Evolutionary conservation across 495 filamentous ascomycete species (phyloP).

Genomic region (Apiosordaria backusii): DNA sequence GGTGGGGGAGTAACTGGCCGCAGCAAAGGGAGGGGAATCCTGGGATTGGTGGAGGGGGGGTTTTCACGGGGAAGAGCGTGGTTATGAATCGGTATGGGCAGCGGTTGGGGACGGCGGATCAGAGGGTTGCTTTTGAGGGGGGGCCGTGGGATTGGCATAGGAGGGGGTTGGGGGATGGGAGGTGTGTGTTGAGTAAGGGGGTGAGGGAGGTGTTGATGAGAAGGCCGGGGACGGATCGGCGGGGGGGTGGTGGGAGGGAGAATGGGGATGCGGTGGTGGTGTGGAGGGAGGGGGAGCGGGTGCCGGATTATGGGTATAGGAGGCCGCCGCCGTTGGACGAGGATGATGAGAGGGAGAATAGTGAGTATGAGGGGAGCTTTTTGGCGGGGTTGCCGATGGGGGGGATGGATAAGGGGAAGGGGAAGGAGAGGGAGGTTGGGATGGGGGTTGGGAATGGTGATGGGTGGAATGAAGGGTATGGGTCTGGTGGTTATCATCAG

Average conservation of each 20-base stretch:
- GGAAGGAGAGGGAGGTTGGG: neutral
- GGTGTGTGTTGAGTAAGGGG: constrained; percentile 19
- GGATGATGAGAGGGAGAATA: constrained; percentile 13
- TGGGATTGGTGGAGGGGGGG: neutral
- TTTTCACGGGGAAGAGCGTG: constrained; percentile 16
- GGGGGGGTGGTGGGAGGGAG: neutral
- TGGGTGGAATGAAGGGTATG: neutral
- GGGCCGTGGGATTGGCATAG: constrained; percentile 32
- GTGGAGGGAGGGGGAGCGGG: constrained; percentile 23
- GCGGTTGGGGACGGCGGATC: constrained; percentile 31
- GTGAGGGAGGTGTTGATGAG: constrained; percentile 18
- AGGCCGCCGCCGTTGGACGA: constrained; percentile 21
- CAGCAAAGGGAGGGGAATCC: neutral
- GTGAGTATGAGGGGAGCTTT: constrained; percentile 19
- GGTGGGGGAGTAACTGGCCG: no score
- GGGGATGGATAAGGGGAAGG: constrained; percentile 13
- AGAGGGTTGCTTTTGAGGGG: constrained; percentile 19
- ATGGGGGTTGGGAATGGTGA: neutral
- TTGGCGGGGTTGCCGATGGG: constrained; percentile 16
- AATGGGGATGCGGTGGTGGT: constrained; percentile 1
- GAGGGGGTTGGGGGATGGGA: constrained; percentile 22
- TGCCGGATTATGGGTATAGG: constrained; percentile 20
- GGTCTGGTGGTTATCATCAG: no score
- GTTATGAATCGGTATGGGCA: constrained; percentile 32
- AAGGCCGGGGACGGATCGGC: neutral